Evolutionary conservation across 2,329 filamentous ascomycete species (phyloP).

Genomic region (Drechslerella dactyloides): DNA sequence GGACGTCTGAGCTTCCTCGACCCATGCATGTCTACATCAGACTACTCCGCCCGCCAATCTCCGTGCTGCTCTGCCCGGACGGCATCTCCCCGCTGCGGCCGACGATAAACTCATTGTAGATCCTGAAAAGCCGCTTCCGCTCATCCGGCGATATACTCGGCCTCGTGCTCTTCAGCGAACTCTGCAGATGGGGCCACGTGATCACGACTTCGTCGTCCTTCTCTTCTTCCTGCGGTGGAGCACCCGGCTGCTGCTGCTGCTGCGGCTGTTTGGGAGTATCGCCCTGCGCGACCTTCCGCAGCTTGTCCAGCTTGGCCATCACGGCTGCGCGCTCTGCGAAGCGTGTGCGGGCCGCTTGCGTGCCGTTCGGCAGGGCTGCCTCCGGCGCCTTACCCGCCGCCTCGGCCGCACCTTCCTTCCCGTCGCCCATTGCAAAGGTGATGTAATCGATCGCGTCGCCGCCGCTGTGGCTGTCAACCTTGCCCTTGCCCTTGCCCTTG

Average conservation of each 20-base stretch:
- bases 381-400: conserved; percentile 61
- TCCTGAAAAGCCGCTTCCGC: conserved; percentile 73
- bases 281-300: conserved; percentile 64
- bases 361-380: conserved; percentile 53
- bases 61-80: conserved; percentile 86
- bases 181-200: conserved; percentile 79
- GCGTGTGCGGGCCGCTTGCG: conserved; percentile 60
- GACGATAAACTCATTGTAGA: conserved; percentile 91
- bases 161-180: conserved; percentile 76
- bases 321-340: conserved; percentile 81
- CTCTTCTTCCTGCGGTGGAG: conserved; percentile 48
- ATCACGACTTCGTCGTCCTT: conserved; percentile 74
- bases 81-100: conserved; percentile 94
- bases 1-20: too few relatives aligned
- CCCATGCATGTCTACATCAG: conserved; percentile 70
- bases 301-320: conserved; percentile 77
- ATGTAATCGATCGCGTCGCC: conserved; percentile 54
- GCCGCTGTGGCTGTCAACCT: conserved; percentile 58
- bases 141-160: conserved; percentile 84
- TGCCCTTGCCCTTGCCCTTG: conserved; percentile 56
- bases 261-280: conserved; percentile 16
- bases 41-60: conserved; percentile 89
- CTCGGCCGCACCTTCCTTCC: conserved; percentile 56
- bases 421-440: conserved; percentile 36
- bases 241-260: conserved; percentile 32